Percentiles rank a stretch among this genome's conserved stretches.
phyloP scores from a whole-genome alignment of 2,329 filamentous ascomycete species.

The Raffaelea ambrosiae region DNA sequence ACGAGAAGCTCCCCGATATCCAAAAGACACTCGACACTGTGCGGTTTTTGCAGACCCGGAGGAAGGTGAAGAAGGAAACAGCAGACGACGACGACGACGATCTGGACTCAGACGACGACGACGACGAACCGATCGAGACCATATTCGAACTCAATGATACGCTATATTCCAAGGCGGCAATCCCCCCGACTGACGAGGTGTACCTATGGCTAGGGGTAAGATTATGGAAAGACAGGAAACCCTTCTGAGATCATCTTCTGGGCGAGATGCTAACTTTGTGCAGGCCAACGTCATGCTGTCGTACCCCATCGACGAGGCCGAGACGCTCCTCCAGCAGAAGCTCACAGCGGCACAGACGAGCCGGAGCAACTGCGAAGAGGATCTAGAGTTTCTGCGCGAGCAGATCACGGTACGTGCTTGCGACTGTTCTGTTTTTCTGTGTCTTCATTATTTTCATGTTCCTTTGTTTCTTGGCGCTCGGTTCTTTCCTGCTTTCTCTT shows the following conservation, averaged over 20 bases:
- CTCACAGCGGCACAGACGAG: conserved; percentile 70
- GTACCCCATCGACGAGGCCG: conserved; percentile 84
- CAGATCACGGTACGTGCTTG: conserved; percentile 70
- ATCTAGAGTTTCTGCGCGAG: conserved; percentile 88
- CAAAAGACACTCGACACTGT: conserved; percentile 93
- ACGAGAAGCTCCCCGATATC: conserved; percentile 95
- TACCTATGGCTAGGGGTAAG: conserved; percentile 91
- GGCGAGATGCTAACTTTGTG: background rate
- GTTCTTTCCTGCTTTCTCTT: background rate
- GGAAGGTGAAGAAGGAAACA: background rate
- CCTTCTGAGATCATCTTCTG: background rate
- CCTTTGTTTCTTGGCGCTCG: background rate
- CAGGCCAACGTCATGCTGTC: conserved; percentile 96
- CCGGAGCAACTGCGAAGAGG: conserved; percentile 85
- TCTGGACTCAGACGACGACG: conserved; percentile 15
- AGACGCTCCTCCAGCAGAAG: conserved; percentile 69
- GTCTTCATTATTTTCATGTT: background rate
- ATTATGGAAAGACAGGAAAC: conserved; percentile 10
- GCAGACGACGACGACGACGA: conserved; percentile 2
- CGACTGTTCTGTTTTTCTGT: background rate
- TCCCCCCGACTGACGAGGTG: conserved; percentile 80
- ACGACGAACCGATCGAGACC: conserved; percentile 65
- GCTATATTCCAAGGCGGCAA: conserved; percentile 77
- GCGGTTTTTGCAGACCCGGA: conserved; percentile 57
- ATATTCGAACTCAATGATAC: conserved; percentile 97